A percentile compares a stretch with the other conserved stretches of the same genome.
These are phyloP conservation scores for Diaporthe capsici DNA, from an alignment of 2,329 filamentous ascomycete species.

Conservation along the genomic window DNA sequence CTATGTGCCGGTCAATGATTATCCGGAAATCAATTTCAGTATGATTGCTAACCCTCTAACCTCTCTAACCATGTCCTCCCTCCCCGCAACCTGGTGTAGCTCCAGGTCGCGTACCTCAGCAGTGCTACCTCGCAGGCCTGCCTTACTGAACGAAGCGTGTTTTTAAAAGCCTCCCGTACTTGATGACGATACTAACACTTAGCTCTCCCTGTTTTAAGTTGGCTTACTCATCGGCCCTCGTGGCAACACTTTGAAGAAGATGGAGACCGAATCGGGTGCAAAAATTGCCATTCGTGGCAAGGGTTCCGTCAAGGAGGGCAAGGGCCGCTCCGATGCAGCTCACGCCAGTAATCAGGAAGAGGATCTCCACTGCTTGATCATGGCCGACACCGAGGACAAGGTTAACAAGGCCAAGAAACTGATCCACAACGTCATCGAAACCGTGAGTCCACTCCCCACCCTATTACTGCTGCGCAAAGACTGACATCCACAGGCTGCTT, in stretches of 20 bases:
- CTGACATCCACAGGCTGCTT: conserved; percentile 79
- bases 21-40: conserved; percentile 99
- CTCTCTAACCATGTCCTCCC: conserved; percentile 73
- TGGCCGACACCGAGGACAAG: conserved; percentile 99
- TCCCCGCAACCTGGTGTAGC: conserved; percentile 63
- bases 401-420: conserved; percentile 99
- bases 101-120: conserved; percentile 49
- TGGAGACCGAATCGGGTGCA: conserved; percentile 96
- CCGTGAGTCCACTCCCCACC: conserved; percentile 71
- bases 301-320: conserved; percentile 99
- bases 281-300: conserved; percentile 99
- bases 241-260: conserved; percentile 99
- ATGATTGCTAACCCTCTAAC: conserved; percentile 99
- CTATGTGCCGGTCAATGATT: conserved; percentile 99
- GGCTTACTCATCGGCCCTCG: conserved; percentile 99
- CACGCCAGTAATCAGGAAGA: conserved; percentile 99
- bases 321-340: conserved; percentile 97
- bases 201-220: conserved; percentile 92
- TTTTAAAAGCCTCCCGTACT: conserved; percentile 51
- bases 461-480: conserved; percentile 43
- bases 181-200: conserved; percentile 84
- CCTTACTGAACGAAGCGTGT: conserved; percentile 54
- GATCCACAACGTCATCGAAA: conserved; percentile 99
- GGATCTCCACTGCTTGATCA: conserved; percentile 98
- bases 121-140: conserved; percentile 49